Conservation (phyloP, 2,329 filamentous ascomycete species). For the Colletotrichum sp. region DNA sequence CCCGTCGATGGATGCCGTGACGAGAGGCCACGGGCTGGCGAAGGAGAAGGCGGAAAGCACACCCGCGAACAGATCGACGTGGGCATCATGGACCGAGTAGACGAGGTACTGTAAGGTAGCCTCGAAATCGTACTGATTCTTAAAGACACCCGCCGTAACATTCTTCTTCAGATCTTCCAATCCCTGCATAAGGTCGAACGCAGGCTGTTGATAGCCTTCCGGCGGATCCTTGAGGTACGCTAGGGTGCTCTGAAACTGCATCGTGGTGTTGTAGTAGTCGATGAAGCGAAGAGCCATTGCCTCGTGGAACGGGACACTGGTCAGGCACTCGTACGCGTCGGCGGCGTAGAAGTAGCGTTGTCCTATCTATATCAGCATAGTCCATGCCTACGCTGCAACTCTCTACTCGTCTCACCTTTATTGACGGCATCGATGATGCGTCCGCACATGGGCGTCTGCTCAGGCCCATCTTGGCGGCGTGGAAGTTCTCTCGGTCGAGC, state of each 20-base stretch:
- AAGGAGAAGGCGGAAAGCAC: slow-evolving; percentile 11
- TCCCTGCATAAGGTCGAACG: neutral
- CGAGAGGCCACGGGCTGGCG: neutral
- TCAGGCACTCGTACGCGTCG: neutral
- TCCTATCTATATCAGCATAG: neutral
- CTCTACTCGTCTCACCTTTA: neutral
- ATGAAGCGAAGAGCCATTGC: slow-evolving; percentile 9
- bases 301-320: slow-evolving; percentile 1
- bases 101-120: neutral
- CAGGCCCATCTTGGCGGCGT: neutral
- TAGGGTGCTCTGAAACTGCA: slow-evolving; percentile 12
- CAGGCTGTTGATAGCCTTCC: slow-evolving; percentile 4
- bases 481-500: neutral
- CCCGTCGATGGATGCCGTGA: slow-evolving; percentile 3
- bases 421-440: slow-evolving; percentile 2
- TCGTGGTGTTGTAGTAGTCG: slow-evolving; percentile 15
- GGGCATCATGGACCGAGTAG: slow-evolving; percentile 6
- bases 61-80: neutral
- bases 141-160: neutral
- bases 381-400: neutral
- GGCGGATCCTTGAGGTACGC: slow-evolving; percentile 3
- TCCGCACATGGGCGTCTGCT: neutral
- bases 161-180: neutral
- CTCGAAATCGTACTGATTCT: slow-evolving; percentile 9
- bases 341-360: neutral